Evolutionary conservation across 129 eudicot species (phyloP).

Genomic region (Flaveria bidentis): DNA sequence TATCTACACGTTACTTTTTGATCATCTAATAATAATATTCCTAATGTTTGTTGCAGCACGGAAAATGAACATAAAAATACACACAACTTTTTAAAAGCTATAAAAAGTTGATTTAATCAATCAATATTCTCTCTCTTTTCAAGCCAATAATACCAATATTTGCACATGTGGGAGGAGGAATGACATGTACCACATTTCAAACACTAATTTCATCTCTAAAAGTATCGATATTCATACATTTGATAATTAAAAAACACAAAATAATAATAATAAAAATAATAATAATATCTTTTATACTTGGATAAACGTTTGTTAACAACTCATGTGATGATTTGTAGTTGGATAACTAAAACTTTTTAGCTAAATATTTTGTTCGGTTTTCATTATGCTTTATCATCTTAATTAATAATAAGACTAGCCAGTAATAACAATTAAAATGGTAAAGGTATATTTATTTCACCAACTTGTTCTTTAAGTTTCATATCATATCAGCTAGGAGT

Average conservation of each 20-base stretch:
- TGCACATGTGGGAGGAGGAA: constrained; percentile 32
- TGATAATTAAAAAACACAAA: background rate
- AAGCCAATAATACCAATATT: constrained; percentile 34
- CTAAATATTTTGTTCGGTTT: background rate
- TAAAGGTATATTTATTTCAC: no score
- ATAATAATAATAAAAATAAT: background rate
- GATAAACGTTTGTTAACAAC: background rate
- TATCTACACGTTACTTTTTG: constrained; percentile 25
- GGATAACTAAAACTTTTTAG: background rate
- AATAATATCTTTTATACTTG: background rate
- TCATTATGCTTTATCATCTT: no score
- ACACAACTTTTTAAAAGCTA: constrained; percentile 35
- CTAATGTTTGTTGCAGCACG: constrained; percentile 35
- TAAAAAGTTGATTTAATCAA: constrained; percentile 38
- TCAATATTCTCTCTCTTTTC: constrained; percentile 18
- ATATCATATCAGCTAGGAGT: no score
- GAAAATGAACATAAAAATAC: constrained; percentile 25
- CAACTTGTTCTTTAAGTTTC: no score
- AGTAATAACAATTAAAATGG: no score
- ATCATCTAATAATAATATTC: constrained; percentile 29
- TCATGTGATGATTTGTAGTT: background rate
- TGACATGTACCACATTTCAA: background rate
- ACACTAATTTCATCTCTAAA: background rate
- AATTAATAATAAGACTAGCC: no score
- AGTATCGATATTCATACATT: background rate